Base-by-base conservation (phyloP, 306 rosid genomes). In the Castanea sativa region DNA sequence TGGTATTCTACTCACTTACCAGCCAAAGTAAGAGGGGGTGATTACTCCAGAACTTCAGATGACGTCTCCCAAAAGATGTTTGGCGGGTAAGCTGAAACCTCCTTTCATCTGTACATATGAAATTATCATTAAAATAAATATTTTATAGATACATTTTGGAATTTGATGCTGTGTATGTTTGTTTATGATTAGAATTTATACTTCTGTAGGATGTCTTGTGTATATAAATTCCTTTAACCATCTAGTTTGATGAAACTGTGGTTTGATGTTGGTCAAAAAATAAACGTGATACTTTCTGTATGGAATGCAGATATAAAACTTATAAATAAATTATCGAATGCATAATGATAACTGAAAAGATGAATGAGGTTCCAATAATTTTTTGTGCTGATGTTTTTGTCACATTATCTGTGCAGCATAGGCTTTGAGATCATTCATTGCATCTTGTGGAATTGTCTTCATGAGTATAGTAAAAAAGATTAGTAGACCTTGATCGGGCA, bases 51-150 rank as follows among this genome's bases (percentile, higher is more conserved):
- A 83, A 80, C 74, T 86, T 86, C 71, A 89, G 45, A 82, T 91
- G 93, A 41, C 93, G 89, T 69, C 84, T 88, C 6, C 88, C 93
- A 69, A 88, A 61, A 29, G 84, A 29, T 71, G 97, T 91, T 82
- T 91, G 88, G 16, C 83, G 73, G 30, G 77, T 79, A 15, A 71
- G 38, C 65, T 80, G 89, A 75, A 91, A 89, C 76, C 92, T 86
- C 33, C 83, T 89, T 71, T 93, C 81, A 85, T 91, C 93, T 91
- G 83, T n/a, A 41, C 13, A 41, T 69, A 76, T 4, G 56, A 58
- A 74, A 41, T 76, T 65, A 6, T 10, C 21, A 52, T 57, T 19
- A 57, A 57, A 19, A 21, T 57, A 57, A 57, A 10, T 57, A 19
- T n/a, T 19, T 20, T 20, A 57, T 9, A 2, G 63, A 57, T 57